Evolutionary conservation across 495 filamentous ascomycete species (phyloP), one percentile per base, ranked within the genome.

Genomic region (Astrothelium subdiscretum): DNA sequence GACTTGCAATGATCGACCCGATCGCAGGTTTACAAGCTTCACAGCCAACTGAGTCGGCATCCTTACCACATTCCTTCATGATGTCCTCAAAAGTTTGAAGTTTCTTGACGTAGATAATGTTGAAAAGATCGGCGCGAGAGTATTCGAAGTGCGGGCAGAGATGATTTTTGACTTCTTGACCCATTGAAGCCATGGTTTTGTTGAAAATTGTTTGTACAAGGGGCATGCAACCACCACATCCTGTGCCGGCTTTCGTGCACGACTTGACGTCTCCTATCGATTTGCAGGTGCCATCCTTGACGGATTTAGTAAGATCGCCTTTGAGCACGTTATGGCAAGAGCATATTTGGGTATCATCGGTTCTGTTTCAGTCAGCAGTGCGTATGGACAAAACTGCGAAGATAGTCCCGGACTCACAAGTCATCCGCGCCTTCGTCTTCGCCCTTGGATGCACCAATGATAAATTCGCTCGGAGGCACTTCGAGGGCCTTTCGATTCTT

Each of bases 261-360:
- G 89, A 85, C 74, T 97, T 96, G 68, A 96, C 83, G 59, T 96
- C 87, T 31, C 85, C 89, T 32, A 96, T 82, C 4, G 85, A 87
- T 73, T 89, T 95, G 78, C 91, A 96, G 32, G 81, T 85, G 32
- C 90, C 92, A 59, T 87, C 84, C 69, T 91, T 95, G 71, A 95
- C 83, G 13, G 76, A 79, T 10, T 80, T 81, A 26, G 85, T 82
- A 11, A 96, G 79, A 68, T 94, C 90, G 38, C 86, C 88, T 71
- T 97, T 97, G 18, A 85, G 87, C 32, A 97, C 92, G 73, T 97
- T 97, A 76, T 97, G 92, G 72, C 92, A 97, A 2, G 90, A 91
- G 75, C 92, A 97, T 52, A 97, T 87, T 71, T 96, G 92, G 1
- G 90, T 92, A 72, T 91, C 88, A 65, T 92, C 89, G 63, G 85